Conservation (phyloP, 371 early-diverging fungal genomes). For the Smittium culicis region DNA sequence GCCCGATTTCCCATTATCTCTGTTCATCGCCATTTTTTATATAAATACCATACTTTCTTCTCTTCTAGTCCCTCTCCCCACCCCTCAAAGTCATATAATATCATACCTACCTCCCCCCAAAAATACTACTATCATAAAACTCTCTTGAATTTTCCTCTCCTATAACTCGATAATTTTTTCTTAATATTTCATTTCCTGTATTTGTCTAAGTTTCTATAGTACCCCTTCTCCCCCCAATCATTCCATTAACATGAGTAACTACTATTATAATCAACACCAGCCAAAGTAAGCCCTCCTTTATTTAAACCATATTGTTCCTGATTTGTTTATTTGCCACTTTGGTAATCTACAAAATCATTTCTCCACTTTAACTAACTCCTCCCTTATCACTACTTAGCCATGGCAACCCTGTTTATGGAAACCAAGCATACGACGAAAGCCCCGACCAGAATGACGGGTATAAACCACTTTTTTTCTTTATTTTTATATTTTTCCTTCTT, state of each 20-base stretch:
- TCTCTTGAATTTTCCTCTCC: neutral
- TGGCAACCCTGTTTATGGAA: neutral
- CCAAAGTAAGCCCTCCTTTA: neutral
- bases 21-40: too few species aligned
- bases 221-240: neutral
- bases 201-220: neutral
- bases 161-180: neutral
- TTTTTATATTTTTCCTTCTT: neutral
- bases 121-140: neutral
- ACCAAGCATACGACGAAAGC: neutral
- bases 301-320: neutral
- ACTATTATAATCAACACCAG: neutral
- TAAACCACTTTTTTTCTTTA: neutral
- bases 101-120: neutral
- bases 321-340: neutral
- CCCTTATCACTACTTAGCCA: neutral
- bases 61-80: too few species aligned
- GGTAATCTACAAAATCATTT: neutral
- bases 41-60: too few species aligned
- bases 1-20: too few species aligned
- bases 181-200: neutral
- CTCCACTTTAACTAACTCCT: neutral
- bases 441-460: neutral
- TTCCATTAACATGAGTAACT: neutral
- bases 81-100: too few species aligned